phyloP scores from a whole-genome alignment of 164 flowering plant genomes.

The Tinospora cordifolia region DNA sequence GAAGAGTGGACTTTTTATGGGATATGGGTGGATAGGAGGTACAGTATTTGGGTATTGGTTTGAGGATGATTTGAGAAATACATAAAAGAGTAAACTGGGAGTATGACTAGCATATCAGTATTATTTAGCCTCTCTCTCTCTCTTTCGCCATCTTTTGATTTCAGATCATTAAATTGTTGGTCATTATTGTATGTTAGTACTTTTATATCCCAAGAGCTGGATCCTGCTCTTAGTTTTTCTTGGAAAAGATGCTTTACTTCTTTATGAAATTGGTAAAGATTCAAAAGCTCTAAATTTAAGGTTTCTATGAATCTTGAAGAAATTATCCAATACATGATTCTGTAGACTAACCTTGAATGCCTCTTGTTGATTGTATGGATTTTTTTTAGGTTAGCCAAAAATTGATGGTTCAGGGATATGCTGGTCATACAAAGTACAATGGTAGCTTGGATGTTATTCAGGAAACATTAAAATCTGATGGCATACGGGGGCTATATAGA shows the following conservation, averaged over 20 bases:
- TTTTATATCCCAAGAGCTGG: background rate
- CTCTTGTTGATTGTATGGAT: slow-evolving; percentile 10
- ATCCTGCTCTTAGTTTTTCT: background rate
- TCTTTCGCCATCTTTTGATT: too few relatives aligned
- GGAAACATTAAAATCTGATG: slow-evolving; percentile 62
- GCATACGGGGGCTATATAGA: slow-evolving; percentile 77
- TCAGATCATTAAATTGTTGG: background rate
- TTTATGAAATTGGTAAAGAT: background rate
- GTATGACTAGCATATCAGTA: too few relatives aligned
- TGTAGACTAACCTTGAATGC: slow-evolving; percentile 10
- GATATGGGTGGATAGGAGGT: too few relatives aligned
- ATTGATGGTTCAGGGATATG: slow-evolving; percentile 97
- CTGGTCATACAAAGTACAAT: slow-evolving; percentile 73
- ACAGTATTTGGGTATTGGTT: too few relatives aligned
- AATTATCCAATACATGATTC: background rate
- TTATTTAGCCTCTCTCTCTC: too few relatives aligned
- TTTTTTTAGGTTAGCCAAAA: slow-evolving; percentile 74
- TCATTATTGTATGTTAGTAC: background rate
- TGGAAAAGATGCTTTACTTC: background rate
- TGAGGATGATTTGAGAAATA: too few relatives aligned
- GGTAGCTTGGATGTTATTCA: slow-evolving; percentile 95
- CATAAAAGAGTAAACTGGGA: too few relatives aligned
- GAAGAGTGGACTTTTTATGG: too few relatives aligned
- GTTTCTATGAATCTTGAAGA: background rate
- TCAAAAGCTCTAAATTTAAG: background rate